These are phyloP conservation scores for Paramecium tetraurelia DNA, from an alignment of 73 alveolate species.

Conservation along the genomic window DNA sequence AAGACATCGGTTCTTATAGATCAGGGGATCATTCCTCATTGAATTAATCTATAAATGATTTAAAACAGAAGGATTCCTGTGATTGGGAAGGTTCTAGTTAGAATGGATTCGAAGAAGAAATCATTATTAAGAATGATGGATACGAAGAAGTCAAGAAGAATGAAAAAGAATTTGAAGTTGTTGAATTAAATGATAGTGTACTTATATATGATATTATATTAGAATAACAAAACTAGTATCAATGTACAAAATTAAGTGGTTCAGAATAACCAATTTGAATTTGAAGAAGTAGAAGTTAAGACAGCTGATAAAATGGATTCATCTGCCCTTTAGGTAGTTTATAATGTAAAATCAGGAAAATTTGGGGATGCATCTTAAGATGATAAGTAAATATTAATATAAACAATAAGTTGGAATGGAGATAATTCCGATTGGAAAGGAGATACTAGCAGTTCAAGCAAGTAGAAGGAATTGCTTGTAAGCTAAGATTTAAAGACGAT, in stretches of 20 bases:
- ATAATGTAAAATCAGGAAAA: background rate
- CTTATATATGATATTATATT: background rate
- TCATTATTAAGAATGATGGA: background rate
- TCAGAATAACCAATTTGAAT: background rate
- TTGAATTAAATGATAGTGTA: background rate
- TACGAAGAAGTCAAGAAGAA: background rate
- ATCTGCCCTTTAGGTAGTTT: background rate
- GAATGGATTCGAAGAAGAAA: slow-evolving; percentile 19
- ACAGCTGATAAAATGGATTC: background rate
- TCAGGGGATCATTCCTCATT: background rate
- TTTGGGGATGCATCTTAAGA: background rate
- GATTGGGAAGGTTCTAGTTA: slow-evolving; percentile 33
- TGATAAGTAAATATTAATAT: background rate
- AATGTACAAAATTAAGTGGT: background rate
- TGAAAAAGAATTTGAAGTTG: background rate
- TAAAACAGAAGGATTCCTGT: background rate
- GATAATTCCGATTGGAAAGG: background rate
- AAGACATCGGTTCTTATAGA: slow-evolving; percentile 18
- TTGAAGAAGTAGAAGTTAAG: background rate
- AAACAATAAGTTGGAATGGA: background rate
- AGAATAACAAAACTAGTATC: background rate
- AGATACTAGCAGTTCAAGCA: background rate
- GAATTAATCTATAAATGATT: background rate
- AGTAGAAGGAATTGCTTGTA: background rate
- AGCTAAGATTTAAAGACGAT: background rate